phyloP scores from a whole-genome alignment of 2,329 filamentous ascomycete species.

The Alternaria gansuensis region DNA sequence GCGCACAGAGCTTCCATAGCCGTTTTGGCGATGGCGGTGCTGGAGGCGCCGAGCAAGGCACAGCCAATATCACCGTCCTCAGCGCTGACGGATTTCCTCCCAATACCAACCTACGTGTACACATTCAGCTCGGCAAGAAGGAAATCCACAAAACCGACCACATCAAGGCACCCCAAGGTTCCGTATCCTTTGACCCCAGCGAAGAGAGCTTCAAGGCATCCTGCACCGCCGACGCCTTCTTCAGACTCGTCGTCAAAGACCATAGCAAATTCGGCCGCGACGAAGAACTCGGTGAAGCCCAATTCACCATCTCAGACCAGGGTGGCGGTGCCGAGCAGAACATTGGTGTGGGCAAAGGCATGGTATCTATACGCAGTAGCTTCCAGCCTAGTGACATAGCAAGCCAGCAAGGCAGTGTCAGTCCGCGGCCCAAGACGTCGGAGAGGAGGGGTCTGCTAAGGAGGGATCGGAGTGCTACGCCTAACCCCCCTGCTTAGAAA shows the following conservation, averaged over 20 bases:
- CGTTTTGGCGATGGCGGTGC: slow-evolving; percentile 50
- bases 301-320: slow-evolving; percentile 92
- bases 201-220: slow-evolving; percentile 78
- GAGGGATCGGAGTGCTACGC: slow-evolving; percentile 36
- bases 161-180: slow-evolving; percentile 74
- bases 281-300: slow-evolving; percentile 80
- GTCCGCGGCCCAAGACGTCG: slow-evolving; percentile 22
- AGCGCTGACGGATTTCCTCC: slow-evolving; percentile 80
- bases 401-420: slow-evolving; percentile 47
- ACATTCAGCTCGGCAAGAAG: slow-evolving; percentile 74
- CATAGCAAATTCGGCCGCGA: slow-evolving; percentile 86
- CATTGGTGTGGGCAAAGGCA: slow-evolving; percentile 76
- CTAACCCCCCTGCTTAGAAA: slow-evolving; percentile 14
- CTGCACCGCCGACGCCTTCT: slow-evolving; percentile 83
- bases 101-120: slow-evolving; percentile 79
- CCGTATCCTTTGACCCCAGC: slow-evolving; percentile 58
- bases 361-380: slow-evolving; percentile 75
- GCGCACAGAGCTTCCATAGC: slow-evolving; percentile 54
- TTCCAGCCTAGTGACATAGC: slow-evolving; percentile 65
- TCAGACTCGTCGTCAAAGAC: slow-evolving; percentile 85
- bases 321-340: slow-evolving; percentile 73
- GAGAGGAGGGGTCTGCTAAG: slow-evolving; percentile 58
- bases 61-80: slow-evolving; percentile 80
- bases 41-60: slow-evolving; percentile 70
- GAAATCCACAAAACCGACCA: slow-evolving; percentile 92